Base-by-base conservation (phyloP, 768 basidiomycete species). In the Collybiopsis confluens region DNA sequence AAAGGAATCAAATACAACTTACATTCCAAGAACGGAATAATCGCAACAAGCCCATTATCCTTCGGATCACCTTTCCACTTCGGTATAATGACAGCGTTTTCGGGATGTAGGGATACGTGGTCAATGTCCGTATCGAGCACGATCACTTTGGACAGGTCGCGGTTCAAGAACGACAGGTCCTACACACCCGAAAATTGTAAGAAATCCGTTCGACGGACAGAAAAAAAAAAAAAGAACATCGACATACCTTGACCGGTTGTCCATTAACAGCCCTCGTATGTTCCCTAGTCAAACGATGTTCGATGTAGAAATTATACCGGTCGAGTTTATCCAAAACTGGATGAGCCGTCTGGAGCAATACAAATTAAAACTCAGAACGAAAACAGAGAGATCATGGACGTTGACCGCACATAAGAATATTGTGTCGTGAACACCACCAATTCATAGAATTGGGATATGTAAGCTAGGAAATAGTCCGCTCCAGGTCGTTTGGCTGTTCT, bases 1-100 rank as follows among this genome's bases (percentile, higher is more conserved):
- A 7, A 1, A 24, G 40, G 21, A 41, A 13, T 28, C 8, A 71
- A 78, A 51, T 62, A 77, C 5, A n/a, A 67, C 75, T 7, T 62
- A 79, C 93, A 93, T 74, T 98, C 97, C 3, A 99, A 79, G 85
- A 98, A 98, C 1, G 96, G 96, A 59, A 99, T 94, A 78, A 98
- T 80, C n/a, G 85, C 86, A 18, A 98, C 68, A 37, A 98, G 81
- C 0, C 90, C 92, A 58, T 75, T 81, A 66, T 68, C 86, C 70
- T 68, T 68, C 0, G 83, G 72, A 49, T 86, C 81, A 2, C 95
- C 96, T 1, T 82, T 81, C 97, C 97, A 99, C 59, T 85, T 85
- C 16, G 86, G 83, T 33, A 98, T 62, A 45, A 92, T 71, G 54
- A 98, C 78, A 0, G 92, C 81, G 61, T 98, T 98, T 62, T 97